These are phyloP conservation scores for Cordyceps cicadae DNA, from an alignment of 2,329 filamentous ascomycete genomes.

Conservation along the genomic window DNA sequence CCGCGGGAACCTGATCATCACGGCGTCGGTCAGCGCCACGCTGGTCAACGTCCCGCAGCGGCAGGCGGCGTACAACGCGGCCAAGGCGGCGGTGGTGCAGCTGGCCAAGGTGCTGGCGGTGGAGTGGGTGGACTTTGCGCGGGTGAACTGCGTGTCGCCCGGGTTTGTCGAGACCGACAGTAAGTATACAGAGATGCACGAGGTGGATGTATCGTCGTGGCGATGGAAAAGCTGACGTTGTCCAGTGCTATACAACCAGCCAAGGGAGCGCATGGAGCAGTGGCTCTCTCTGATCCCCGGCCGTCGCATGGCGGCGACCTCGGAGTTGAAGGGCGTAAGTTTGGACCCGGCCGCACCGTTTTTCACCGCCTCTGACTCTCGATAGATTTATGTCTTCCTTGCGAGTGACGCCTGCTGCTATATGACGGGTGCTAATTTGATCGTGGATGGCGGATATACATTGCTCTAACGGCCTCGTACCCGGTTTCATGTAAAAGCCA, in stretches of 20 bases:
- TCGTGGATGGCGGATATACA: constrained; percentile 41
- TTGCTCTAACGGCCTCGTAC: background rate
- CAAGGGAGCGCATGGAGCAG: constrained; percentile 14
- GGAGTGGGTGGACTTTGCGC: constrained; percentile 63
- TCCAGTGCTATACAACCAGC: constrained; percentile 14
- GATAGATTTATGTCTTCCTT: constrained; percentile 38
- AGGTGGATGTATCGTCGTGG: background rate
- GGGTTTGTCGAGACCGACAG: constrained; percentile 61
- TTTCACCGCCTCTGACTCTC: background rate
- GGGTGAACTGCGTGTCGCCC: constrained; percentile 61
- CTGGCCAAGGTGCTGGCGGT: constrained; percentile 49
- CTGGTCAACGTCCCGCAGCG: constrained; percentile 19
- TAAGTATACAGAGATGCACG: background rate
- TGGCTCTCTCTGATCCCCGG: constrained; percentile 17
- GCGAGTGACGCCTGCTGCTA: constrained; percentile 39
- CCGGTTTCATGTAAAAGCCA: too few relatives aligned
- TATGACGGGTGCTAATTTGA: constrained; percentile 38
- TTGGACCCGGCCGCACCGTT: fast-evolving
- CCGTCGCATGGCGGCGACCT: constrained; percentile 13
- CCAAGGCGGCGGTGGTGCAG: constrained; percentile 52
- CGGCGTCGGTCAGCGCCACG: constrained; percentile 16
- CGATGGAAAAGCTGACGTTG: background rate
- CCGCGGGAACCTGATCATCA: constrained; percentile 21
- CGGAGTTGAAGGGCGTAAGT: constrained; percentile 16
- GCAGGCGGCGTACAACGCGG: constrained; percentile 61